Percentiles rank a stretch among this genome's conserved stretches.
These are phyloP conservation scores for Penstemon davidsonii DNA, from an alignment of 257 asterid species.

Conservation along the genomic window DNA sequence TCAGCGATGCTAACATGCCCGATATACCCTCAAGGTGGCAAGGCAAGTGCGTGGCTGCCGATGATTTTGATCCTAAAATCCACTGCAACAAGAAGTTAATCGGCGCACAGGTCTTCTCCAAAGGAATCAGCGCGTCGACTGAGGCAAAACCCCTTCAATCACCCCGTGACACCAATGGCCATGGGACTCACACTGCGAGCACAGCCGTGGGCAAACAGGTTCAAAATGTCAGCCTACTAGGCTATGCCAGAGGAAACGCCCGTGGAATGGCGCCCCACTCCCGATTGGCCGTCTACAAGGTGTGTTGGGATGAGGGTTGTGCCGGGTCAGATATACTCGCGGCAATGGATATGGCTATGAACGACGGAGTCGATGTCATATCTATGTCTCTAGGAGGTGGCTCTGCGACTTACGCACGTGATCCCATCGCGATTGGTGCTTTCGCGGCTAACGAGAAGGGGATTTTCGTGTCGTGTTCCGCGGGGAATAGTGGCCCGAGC, in stretches of 20 bases:
- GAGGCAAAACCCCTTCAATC: constrained; percentile 37
- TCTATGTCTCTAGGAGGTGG: constrained; percentile 65
- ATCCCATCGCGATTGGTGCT: constrained; percentile 55
- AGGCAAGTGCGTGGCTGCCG: constrained; percentile 43
- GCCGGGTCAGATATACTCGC: constrained; percentile 62
- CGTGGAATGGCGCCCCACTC: constrained; percentile 76
- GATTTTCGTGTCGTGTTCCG: constrained; percentile 61
- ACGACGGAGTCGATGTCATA: constrained; percentile 64
- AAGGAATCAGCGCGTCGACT: constrained; percentile 30
- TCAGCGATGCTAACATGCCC: constrained; percentile 31
- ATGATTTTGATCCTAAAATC: constrained; percentile 41
- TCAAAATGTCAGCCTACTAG: constrained; percentile 49
- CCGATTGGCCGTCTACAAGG: constrained; percentile 62
- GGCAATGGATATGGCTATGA: constrained; percentile 63
- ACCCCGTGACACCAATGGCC: constrained; percentile 70
- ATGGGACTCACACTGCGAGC: constrained; percentile 71
- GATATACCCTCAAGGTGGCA: constrained; percentile 45
- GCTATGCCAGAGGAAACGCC: constrained; percentile 60
- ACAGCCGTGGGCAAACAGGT: constrained; percentile 64
- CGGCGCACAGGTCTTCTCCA: constrained; percentile 46
- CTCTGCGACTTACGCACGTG: constrained; percentile 42
- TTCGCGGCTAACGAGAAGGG: constrained; percentile 76
- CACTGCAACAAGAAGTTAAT: constrained; percentile 50
- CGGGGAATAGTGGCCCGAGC: constrained; percentile 59
- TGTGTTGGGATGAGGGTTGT: constrained; percentile 60